Conservation (phyloP, 352 stramenopile genomes). For the Pythium chondricola region DNA sequence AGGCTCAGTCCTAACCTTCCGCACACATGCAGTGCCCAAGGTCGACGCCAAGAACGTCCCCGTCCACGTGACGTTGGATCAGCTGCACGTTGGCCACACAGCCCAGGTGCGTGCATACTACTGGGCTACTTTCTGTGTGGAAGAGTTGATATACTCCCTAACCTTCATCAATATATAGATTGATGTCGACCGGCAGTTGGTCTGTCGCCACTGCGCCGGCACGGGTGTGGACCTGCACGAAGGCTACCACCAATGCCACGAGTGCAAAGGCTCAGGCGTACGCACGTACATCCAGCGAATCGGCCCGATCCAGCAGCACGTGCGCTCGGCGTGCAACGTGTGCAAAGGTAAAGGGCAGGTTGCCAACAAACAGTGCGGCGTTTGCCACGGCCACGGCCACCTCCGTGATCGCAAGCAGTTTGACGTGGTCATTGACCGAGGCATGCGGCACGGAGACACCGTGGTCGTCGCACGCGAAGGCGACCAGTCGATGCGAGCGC, state of each 20-base stretch:
- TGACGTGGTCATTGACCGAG: constrained; percentile 20
- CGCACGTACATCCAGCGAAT: constrained; percentile 32
- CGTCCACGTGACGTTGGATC: constrained; percentile 26
- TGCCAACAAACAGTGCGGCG: constrained; percentile 27
- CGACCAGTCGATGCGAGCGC: constrained; percentile 15
- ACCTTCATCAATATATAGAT: no score
- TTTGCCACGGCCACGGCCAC: constrained; percentile 25
- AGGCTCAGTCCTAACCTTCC: background rate
- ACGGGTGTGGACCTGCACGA: constrained; percentile 25
- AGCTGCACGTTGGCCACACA: constrained; percentile 28
- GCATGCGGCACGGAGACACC: constrained; percentile 31
- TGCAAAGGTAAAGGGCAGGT: constrained; percentile 32
- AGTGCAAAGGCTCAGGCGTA: constrained; percentile 29
- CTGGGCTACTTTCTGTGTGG: background rate
- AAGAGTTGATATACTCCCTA: no score
- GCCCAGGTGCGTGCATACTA: constrained; percentile 10
- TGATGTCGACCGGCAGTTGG: constrained; percentile 22
- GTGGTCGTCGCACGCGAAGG: constrained; percentile 19
- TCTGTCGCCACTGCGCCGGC: constrained; percentile 36
- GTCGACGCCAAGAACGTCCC: constrained; percentile 27
- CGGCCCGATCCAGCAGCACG: constrained; percentile 32
- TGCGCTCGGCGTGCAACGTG: constrained; percentile 29
- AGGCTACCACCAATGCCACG: constrained; percentile 37
- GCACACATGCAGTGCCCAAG: constrained; percentile 17
- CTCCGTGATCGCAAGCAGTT: constrained; percentile 20